Percentiles rank a stretch among this genome's conserved stretches.
Conservation (phyloP, 495 filamentous ascomycete species). For the Bathelium albidoporum region DNA sequence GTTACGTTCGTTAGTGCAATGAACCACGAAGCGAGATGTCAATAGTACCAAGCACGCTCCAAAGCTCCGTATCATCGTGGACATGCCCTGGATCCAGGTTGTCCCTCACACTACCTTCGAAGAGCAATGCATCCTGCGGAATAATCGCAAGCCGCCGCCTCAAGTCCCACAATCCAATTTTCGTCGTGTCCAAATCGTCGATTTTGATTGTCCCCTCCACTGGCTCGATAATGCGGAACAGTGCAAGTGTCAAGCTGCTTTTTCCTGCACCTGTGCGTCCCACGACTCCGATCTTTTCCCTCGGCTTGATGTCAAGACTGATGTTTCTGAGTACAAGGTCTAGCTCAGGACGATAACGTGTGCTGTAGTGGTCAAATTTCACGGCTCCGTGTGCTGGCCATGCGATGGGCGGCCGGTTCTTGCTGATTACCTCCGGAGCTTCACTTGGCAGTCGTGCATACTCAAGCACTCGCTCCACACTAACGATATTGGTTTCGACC, state of each 20-base stretch:
- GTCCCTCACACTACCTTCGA: slow-evolving; percentile 90
- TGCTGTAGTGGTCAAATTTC: slow-evolving; percentile 85
- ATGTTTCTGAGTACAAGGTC: slow-evolving; percentile 90
- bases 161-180: slow-evolving; percentile 82
- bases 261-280: slow-evolving; percentile 95
- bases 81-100: slow-evolving; percentile 93
- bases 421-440: slow-evolving; percentile 86
- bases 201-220: slow-evolving; percentile 72
- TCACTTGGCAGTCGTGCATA: slow-evolving; percentile 91
- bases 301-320: slow-evolving; percentile 81
- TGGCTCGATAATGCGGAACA: slow-evolving; percentile 95
- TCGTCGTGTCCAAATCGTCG: slow-evolving; percentile 78
- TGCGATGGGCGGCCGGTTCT: slow-evolving; percentile 72
- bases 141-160: slow-evolving; percentile 91
- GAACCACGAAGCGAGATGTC: background rate
- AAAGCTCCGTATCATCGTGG: slow-evolving; percentile 94
- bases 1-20: slow-evolving; percentile 4
- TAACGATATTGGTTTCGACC: slow-evolving; percentile 98
- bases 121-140: slow-evolving; percentile 94
- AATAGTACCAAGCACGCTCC: slow-evolving; percentile 82
- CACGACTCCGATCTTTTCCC: slow-evolving; percentile 96
- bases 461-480: slow-evolving; percentile 94
- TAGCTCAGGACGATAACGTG: slow-evolving; percentile 77
- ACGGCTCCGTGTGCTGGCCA: slow-evolving; percentile 92
- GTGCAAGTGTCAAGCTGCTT: slow-evolving; percentile 81